Base-by-base conservation (phyloP, 257 asterid genomes). In the Capsicum pubescens region DNA sequence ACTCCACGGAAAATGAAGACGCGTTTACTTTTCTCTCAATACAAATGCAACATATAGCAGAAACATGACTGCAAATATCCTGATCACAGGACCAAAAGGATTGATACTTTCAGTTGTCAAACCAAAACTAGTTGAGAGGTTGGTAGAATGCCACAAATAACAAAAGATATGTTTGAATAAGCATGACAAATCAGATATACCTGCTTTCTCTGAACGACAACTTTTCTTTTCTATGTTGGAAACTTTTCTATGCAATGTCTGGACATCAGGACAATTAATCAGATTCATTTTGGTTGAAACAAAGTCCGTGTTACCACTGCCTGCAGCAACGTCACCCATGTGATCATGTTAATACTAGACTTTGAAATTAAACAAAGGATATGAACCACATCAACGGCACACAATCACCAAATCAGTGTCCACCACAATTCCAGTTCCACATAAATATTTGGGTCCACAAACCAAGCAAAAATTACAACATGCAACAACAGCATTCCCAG, bases 381-480 rank as follows among this genome's bases (percentile, higher is more conserved):
- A 54, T 56, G 4, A 77, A 54, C 64, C 26, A 54, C 50, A 76
- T 13, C 48, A 46, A 77, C 15, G 26, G 64, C 26, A 77, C 3
- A 0, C 3, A 1, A 77, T 77, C 61, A 32, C 64, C 50, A 77
- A 8, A 77, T 15, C 64, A 77, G 50, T 52, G 82, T 77, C 82
- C 54, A 77, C 82, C 64, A 77, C 64, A 54, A 54, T 52, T 35
- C 61, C 82, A 26, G 64, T 77, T 77, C 64, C 82, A 77, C 46
- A 77, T 9, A 26, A 54, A 55, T 32, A 77, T 64, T 32, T 21
- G 21, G 48, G 26, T 54, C 32, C 64, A 54, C 32, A 77, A 44
- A 56, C 48, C 82, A 54, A 77, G 50, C 61, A 77, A 77, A 52
- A 67, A 67, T 14, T 36, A 39, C 50, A 66, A 52, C 12, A 11